Conservation (phyloP, 1,139 yeast genomes). For the Saccharomyces hybrid region DNA sequence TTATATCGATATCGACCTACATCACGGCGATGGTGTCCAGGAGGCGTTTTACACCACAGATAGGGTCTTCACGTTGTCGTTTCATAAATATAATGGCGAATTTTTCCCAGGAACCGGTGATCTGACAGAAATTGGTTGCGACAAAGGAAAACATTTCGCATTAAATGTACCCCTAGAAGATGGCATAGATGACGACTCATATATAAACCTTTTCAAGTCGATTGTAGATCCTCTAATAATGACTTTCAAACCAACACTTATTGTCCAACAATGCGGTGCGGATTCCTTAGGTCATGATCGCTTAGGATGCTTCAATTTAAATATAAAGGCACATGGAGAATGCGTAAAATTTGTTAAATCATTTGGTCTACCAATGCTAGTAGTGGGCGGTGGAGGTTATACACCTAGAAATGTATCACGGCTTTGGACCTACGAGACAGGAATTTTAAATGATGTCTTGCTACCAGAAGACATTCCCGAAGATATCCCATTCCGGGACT, state of each 20-base stretch:
- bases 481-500: conserved; percentile 70
- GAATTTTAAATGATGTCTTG: conserved; percentile 72
- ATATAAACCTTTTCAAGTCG: conserved; percentile 67
- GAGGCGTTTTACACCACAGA: conserved; percentile 95
- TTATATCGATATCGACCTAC: conserved; percentile 91
- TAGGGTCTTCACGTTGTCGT: conserved; percentile 89
- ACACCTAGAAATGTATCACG: conserved; percentile 93
- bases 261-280: conserved; percentile 96
- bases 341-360: conserved; percentile 83
- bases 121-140: conserved; percentile 78
- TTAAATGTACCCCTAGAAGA: conserved; percentile 91
- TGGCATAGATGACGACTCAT: conserved; percentile 93
- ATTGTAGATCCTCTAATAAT: conserved; percentile 82
- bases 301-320: conserved; percentile 86
- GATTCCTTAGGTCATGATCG: conserved; percentile 92
- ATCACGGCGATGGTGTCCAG: conserved; percentile 98
- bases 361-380: conserved; percentile 83
- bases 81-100: conserved; percentile 92
- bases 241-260: conserved; percentile 80
- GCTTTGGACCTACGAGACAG: conserved; percentile 92
- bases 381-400: conserved; percentile 96
- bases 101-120: conserved; percentile 97
- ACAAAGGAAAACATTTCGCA: conserved; percentile 78
- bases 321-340: conserved; percentile 89
- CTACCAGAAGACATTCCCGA: conserved; percentile 73